Base-by-base conservation (phyloP, 495 filamentous ascomycete species). In the Aspergillus steynii region DNA sequence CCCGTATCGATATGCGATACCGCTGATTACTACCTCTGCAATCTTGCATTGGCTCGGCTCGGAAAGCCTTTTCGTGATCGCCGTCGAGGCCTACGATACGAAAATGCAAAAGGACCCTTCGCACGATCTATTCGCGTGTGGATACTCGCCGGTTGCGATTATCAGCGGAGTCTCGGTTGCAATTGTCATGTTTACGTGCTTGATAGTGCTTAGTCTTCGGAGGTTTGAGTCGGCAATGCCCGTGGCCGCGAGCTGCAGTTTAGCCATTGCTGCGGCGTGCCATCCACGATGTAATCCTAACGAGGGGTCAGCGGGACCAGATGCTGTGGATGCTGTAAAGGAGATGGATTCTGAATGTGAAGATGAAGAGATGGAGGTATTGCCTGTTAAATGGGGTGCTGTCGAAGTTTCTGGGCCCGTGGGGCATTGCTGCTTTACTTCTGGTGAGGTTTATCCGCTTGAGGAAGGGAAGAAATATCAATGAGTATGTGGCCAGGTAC, bases 171-270 rank as follows among this genome's bases (percentile, higher is more conserved):
- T 48, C 3, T 15, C 46, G 10, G 10, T 48, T 3, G 3, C 14
- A 48, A 14, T 48, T 26, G 25, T 48, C 14, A 26, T 48, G 10
- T 26, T 48, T 48, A 26, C 14, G 3, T 48, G 4, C 46, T 26
- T 48, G 3, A 48, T 48, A 4, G 25, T 15, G 14, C 46, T 48
- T 9, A 48, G 14, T 48, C 25, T 48, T 26, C 14, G 46, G 10
- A 15, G 10, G 46, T 48, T 48, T 26, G 29, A 54, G n/a, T 54
- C 52, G 25, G 52, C 5, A 4, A 54, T 54, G 52, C 28, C 32
- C 27, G 25, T 54, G 2, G 52, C 52, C 6, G 52, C 25, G 25
- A 54, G 52, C n/a, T 54, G 52, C n/a, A 54, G 52, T 31, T 54
- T 54, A 29, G 52, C 52, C 25, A 54, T 54, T 34, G 52, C 27